Evolutionary conservation across 2,329 filamentous ascomycete genomes (phyloP).

Genomic region (Aureobasidium zeae): DNA sequence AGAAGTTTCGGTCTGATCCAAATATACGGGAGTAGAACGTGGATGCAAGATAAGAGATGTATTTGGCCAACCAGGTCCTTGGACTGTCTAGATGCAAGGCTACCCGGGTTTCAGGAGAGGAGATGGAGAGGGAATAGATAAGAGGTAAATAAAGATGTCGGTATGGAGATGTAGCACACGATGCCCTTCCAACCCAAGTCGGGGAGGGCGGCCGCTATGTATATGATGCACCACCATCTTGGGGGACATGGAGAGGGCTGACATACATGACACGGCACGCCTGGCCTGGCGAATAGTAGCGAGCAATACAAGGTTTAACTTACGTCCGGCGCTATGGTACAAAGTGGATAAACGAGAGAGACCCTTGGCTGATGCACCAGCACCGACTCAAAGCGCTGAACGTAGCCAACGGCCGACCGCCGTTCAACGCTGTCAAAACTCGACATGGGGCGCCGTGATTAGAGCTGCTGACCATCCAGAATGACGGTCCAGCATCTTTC

Average conservation of each 20-base stretch:
- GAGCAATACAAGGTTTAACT: constrained; percentile 9
- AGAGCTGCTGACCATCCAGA: constrained; percentile 4
- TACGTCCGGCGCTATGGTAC: constrained; percentile 13
- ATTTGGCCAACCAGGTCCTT: constrained; percentile 14
- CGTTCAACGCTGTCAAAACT: constrained; percentile 14
- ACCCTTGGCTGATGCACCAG: constrained; percentile 14
- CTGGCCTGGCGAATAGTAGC: constrained; percentile 6
- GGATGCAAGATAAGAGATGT: constrained; percentile 15
- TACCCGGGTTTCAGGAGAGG: constrained; percentile 9
- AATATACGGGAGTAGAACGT: not conserved
- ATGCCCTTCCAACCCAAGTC: constrained; percentile 6
- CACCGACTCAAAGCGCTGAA: constrained; percentile 8
- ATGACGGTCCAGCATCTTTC: not conserved
- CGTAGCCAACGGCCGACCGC: constrained; percentile 10
- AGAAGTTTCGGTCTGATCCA: constrained; percentile 16
- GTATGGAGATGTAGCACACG: constrained; percentile 13
- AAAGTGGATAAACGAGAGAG: constrained; percentile 8
- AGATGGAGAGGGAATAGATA: constrained; percentile 8
- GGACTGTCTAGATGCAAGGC: constrained; percentile 13
- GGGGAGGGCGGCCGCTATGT: constrained; percentile 13
- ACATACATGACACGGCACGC: constrained; percentile 16
- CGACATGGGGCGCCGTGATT: not conserved
- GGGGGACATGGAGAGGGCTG: constrained; percentile 13
- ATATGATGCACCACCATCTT: constrained; percentile 12
- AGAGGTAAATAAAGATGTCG: constrained; percentile 9